Evolutionary conservation across 805 yeast species (phyloP).

Genomic region (Cyberlindnera subsufficiens): DNA sequence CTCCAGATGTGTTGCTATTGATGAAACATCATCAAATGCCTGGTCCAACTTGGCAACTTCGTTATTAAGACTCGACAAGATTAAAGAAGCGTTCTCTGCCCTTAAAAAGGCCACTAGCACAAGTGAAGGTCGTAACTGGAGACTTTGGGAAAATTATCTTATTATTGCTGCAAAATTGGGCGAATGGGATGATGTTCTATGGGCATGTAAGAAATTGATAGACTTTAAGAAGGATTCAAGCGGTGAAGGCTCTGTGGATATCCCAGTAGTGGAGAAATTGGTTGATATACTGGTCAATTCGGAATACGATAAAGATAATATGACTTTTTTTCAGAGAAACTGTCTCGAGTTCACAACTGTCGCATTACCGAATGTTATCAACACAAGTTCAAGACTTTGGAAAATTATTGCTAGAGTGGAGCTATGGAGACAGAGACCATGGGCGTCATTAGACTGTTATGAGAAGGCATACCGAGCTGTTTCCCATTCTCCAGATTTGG

Average conservation of each 20-base stretch:
- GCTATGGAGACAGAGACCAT: slow-evolving; percentile 80
- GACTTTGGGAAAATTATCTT: slow-evolving; percentile 83
- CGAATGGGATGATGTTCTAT: slow-evolving; percentile 86
- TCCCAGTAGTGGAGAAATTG: slow-evolving; percentile 68
- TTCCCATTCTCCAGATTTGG: slow-evolving; percentile 58
- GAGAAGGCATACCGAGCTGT: slow-evolving; percentile 82
- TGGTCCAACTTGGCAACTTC: slow-evolving; percentile 94
- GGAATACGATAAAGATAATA: slow-evolving; percentile 31
- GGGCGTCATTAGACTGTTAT: slow-evolving; percentile 80
- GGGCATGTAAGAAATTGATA: slow-evolving; percentile 64
- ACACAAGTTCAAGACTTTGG: slow-evolving; percentile 63
- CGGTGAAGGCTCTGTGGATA: slow-evolving; percentile 65
- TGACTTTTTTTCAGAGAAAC: slow-evolving; percentile 58
- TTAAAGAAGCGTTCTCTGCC: slow-evolving; percentile 79
- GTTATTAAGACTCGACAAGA: slow-evolving; percentile 54
- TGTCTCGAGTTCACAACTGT: slow-evolving; percentile 70
- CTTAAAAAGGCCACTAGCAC: slow-evolving; percentile 74
- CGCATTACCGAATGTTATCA: slow-evolving; percentile 61
- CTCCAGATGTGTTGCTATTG: slow-evolving; percentile 81
- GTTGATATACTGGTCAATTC: slow-evolving; percentile 55
- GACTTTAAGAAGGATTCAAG: slow-evolving; percentile 47
- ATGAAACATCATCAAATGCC: slow-evolving; percentile 71
- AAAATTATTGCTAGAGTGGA: slow-evolving; percentile 79
- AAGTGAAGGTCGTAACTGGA: slow-evolving; percentile 71
- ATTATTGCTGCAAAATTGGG: slow-evolving; percentile 73